Evolutionary conservation across 2,329 filamentous ascomycete genomes (phyloP).

Genomic region (Fusarium poae): DNA sequence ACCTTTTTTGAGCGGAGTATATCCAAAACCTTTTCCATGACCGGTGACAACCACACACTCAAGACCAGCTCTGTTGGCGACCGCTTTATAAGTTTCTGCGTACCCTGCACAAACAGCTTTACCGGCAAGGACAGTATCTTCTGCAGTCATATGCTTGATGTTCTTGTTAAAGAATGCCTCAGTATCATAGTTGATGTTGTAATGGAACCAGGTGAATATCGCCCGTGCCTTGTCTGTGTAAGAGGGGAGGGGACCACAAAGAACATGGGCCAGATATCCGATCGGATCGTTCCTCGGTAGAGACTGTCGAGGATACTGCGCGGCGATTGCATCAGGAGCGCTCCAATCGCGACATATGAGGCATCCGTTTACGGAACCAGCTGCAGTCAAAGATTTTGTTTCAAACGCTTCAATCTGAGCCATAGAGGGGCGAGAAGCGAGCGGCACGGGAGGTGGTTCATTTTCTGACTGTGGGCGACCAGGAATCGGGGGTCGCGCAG

Average conservation of each 20-base stretch:
- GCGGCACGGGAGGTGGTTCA: slow-evolving; percentile 65
- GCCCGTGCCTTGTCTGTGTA: slow-evolving; percentile 90
- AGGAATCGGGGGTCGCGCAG: slow-evolving; percentile 36
- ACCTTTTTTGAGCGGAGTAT: slow-evolving; percentile 71
- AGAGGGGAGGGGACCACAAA: slow-evolving; percentile 84
- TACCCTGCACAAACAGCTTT: slow-evolving; percentile 94
- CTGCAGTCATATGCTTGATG: slow-evolving; percentile 75
- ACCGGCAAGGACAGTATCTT: slow-evolving; percentile 80
- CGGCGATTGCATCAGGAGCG: slow-evolving; percentile 80
- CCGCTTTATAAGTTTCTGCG: slow-evolving; percentile 81
- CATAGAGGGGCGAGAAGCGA: slow-evolving; percentile 64
- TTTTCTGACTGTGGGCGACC: slow-evolving; percentile 47
- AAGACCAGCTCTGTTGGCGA: slow-evolving; percentile 84
- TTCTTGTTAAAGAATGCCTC: slow-evolving; percentile 81
- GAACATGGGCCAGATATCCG: slow-evolving; percentile 79
- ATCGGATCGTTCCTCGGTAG: slow-evolving; percentile 76
- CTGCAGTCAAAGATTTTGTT: slow-evolving; percentile 49
- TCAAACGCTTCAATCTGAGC: slow-evolving; percentile 64
- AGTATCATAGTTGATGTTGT: slow-evolving; percentile 90
- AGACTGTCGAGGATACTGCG: slow-evolving; percentile 78
- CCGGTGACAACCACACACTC: slow-evolving; percentile 81
- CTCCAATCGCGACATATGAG: slow-evolving; percentile 91
- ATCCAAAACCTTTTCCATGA: slow-evolving; percentile 89
- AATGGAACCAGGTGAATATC: slow-evolving; percentile 95
- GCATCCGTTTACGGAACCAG: slow-evolving; percentile 63